These are phyloP conservation scores for Pseudocercospora ulei DNA, from an alignment of 2,329 filamentous ascomycete genomes.

Conservation along the genomic window DNA sequence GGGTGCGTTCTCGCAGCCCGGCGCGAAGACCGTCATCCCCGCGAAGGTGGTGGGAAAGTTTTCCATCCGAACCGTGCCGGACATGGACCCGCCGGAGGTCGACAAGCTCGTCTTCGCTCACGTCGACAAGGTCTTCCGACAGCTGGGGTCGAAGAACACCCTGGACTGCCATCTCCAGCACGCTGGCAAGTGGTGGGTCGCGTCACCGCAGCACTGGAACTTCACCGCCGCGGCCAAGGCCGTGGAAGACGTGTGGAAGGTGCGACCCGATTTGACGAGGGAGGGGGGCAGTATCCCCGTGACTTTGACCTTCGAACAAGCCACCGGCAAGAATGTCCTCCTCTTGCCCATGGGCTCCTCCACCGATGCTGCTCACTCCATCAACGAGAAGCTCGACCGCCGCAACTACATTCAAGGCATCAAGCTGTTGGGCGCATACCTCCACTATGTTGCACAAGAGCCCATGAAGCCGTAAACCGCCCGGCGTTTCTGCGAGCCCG, in stretches of 20 bases:
- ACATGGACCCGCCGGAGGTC: constrained; percentile 90
- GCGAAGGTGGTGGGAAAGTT: constrained; percentile 98
- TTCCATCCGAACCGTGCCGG: constrained; percentile 89
- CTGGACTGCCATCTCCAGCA: constrained; percentile 71
- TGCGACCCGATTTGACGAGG: constrained; percentile 86
- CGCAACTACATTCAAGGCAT: constrained; percentile 97
- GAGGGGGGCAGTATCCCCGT: constrained; percentile 97
- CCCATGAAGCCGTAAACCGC: constrained; percentile 39
- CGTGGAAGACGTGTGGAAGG: constrained; percentile 88
- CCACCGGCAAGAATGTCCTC: constrained; percentile 94
- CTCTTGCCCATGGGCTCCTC: constrained; percentile 94
- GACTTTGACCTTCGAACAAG: constrained; percentile 93
- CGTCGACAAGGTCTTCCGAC: constrained; percentile 73
- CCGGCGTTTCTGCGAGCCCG: too few species aligned
- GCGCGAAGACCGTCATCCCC: constrained; percentile 96
- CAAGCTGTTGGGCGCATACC: constrained; percentile 86
- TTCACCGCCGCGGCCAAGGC: constrained; percentile 90
- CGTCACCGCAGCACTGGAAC: constrained; percentile 97
- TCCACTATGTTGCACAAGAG: constrained; percentile 94
- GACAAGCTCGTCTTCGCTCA: constrained; percentile 77
- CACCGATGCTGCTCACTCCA: constrained; percentile 78
- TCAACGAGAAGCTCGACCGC: constrained; percentile 97
- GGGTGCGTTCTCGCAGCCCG: constrained; percentile 83
- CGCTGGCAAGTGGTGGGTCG: constrained; percentile 97
- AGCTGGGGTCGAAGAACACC: constrained; percentile 85